Base-by-base conservation (phyloP, 805 yeast species). In the Hanseniaspora mollemarum region DNA sequence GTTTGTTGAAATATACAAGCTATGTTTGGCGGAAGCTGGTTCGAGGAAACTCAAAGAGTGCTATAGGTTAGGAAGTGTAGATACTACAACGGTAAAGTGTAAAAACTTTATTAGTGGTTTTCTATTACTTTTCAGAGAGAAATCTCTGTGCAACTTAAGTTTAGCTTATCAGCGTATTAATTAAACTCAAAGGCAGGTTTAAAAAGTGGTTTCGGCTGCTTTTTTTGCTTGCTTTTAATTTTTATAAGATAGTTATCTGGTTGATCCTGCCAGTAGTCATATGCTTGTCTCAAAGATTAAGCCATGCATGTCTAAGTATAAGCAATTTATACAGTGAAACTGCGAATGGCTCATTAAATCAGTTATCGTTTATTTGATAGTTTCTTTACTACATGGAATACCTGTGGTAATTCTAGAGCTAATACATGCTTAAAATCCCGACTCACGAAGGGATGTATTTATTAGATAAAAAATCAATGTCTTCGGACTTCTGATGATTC, bases 31-130 rank as follows among this genome's bases (percentile, higher is more conserved):
- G 61, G 66, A 62, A 58, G 46, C 51, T 46, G 54, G 56, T 46
- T 55, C 51, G 60, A 57, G 61, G 62, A 57, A 58, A 59, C 56
- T 60, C 62, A 60, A 60, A 59, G 62, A 59, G 62, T 59, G 62
- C 62, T 60, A 60, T 60, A 60, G 60, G 54, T 54, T 46, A 57
- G 55, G 53, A 48, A 52, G 57, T 53, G 41, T 33, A 33, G 37
- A 29, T 29, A 29, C 32, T 29, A 29, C 32, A 29, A 29, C 13
- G 32, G 32, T 29, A 29, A 29, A 29, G 37, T 33, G 37, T 33
- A 33, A 33, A 58, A 56, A 57, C 41, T 53, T 48, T 42, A 42
- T 37, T 21, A 38, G 48, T 19, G 51, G 42, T 29, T 29, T 24
- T 46, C 44, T 37, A 31, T 43, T 50, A 28, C 44, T 46, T 50